phyloP scores from a whole-genome alignment of 2,329 filamentous ascomycete species.

The Dryadomyces quercivorus region DNA sequence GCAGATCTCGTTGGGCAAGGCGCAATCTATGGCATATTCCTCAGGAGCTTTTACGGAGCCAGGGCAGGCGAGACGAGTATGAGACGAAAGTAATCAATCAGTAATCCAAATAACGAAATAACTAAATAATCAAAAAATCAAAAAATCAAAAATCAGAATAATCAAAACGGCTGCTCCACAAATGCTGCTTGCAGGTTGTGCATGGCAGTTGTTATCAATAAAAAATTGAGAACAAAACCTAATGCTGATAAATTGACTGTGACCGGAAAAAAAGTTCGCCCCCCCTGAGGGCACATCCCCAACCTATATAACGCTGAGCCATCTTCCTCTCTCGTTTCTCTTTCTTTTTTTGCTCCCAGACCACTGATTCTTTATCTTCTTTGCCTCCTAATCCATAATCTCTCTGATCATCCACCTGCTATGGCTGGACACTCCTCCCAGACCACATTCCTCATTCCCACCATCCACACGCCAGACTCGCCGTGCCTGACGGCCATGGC shows the following conservation, averaged over 20 bases:
- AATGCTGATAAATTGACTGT: neutral
- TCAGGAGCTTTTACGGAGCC: too few relatives aligned
- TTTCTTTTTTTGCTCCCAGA: neutral
- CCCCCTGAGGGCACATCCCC: neutral
- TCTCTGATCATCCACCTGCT: too few relatives aligned
- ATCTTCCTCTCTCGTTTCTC: neutral
- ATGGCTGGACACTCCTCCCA: neutral
- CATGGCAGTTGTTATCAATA: neutral
- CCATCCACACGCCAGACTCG: neutral
- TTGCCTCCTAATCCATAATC: too few relatives aligned
- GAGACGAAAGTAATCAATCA: too few relatives aligned
- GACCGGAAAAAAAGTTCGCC: neutral
- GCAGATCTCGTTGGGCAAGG: too few relatives aligned
- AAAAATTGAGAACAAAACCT: neutral
- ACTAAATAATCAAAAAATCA: too few relatives aligned
- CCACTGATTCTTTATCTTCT: neutral
- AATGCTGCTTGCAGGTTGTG: neutral
- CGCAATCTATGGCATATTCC: too few relatives aligned
- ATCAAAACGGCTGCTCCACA: neutral
- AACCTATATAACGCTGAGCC: neutral
- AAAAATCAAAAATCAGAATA: too few relatives aligned
- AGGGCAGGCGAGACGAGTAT: too few relatives aligned
- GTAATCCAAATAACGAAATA: neutral
- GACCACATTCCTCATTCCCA: neutral
- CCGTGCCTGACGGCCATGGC: too few relatives aligned